Conservation (phyloP, 2,329 filamentous ascomycete species). For the Escovopsis weberi region DNA sequence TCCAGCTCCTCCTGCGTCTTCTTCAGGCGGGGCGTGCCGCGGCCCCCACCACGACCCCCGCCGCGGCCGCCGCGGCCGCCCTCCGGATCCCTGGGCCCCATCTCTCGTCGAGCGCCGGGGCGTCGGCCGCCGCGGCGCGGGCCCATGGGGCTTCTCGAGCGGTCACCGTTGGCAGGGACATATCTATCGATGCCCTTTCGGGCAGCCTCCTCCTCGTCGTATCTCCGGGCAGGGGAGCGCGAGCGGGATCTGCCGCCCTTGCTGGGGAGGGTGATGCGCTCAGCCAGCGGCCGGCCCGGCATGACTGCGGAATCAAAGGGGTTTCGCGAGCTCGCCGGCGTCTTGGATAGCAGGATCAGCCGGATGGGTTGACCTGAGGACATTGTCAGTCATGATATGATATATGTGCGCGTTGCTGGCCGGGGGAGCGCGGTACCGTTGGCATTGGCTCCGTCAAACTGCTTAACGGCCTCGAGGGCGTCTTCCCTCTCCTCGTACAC, state of each 20-base stretch:
- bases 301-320: constrained; percentile 41
- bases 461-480: constrained; percentile 57
- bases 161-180: constrained; percentile 43
- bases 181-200: constrained; percentile 67
- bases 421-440: constrained; percentile 38
- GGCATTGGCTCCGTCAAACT: constrained; percentile 83
- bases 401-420: background rate
- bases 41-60: constrained; percentile 24
- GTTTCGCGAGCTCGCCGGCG: constrained; percentile 29
- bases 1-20: constrained; percentile 90
- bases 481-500: constrained; percentile 60
- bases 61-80: constrained; percentile 24
- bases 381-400: background rate
- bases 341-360: constrained; percentile 47
- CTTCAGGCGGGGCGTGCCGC: constrained; percentile 40
- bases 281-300: constrained; percentile 42
- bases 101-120: constrained; percentile 33
- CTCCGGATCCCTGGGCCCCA: constrained; percentile 15
- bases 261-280: constrained; percentile 41
- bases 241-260: constrained; percentile 45
- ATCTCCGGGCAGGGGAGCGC: constrained; percentile 32
- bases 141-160: constrained; percentile 46
- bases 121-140: constrained; percentile 37
- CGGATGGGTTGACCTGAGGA: constrained; percentile 61
- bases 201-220: constrained; percentile 41